A percentile compares a stretch with the other conserved stretches of the same genome.
Evolutionary conservation across 345 rosid genomes (phyloP).

Genomic region (Tarenaya hassleriana): DNA sequence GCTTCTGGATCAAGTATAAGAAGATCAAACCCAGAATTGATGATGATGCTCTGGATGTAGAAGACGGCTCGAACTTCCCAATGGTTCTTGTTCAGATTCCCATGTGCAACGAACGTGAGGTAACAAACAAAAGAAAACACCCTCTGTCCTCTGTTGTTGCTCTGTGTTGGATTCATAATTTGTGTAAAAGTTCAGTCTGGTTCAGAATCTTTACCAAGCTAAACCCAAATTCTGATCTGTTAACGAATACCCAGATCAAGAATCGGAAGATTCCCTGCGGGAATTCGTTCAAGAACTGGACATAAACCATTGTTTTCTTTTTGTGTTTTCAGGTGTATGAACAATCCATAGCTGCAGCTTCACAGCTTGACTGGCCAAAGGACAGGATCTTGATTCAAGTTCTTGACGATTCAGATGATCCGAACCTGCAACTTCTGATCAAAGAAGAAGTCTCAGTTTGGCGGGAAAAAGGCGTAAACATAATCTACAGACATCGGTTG

Average conservation of each 20-base stretch:
- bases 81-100: conserved; percentile 97
- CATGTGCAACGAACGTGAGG: conserved; percentile 96
- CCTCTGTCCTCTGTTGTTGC: not conserved
- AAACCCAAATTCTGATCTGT: too few relatives aligned
- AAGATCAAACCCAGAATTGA: conserved; percentile 52
- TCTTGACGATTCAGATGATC: conserved; percentile 75
- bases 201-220: too few relatives aligned
- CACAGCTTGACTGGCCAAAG: conserved; percentile 87
- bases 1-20: conserved; percentile 80
- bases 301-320: not conserved
- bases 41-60: conserved; percentile 44
- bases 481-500: conserved; percentile 74
- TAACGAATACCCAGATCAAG: too few relatives aligned
- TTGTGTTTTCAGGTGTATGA: conserved; percentile 52
- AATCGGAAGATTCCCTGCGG: too few relatives aligned
- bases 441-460: conserved; percentile 69
- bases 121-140: conserved; percentile 15
- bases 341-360: conserved; percentile 68
- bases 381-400: conserved; percentile 79
- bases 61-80: conserved; percentile 57
- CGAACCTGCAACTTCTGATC: conserved; percentile 53
- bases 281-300: too few relatives aligned
- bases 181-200: too few relatives aligned
- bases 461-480: conserved; percentile 69
- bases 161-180: not conserved